Conservation (phyloP, 2,329 filamentous ascomycete species). For the Xylaria sp. region DNA sequence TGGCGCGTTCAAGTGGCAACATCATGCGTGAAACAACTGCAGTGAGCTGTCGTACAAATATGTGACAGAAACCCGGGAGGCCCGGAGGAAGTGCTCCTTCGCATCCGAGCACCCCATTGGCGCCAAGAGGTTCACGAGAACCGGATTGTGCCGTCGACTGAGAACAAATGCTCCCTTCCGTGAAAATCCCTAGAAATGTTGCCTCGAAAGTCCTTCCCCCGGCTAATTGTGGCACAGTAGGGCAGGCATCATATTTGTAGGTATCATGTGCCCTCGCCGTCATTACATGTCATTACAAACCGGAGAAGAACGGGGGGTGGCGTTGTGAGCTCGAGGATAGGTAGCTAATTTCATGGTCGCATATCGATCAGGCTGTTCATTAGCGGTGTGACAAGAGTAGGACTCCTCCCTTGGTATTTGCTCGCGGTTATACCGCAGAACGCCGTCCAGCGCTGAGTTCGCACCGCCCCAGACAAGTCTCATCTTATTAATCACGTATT, state of each 20-base stretch:
- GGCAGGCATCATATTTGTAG: neutral
- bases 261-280: neutral
- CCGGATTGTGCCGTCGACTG: neutral
- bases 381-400: constrained; percentile 5
- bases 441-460: neutral
- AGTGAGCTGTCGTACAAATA: constrained; percentile 16
- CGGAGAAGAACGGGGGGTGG: neutral
- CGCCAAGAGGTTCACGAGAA: neutral
- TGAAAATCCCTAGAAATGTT: neutral
- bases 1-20: constrained; percentile 15
- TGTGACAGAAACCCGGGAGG: constrained; percentile 3
- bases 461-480: neutral
- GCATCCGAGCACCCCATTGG: neutral
- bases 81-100: neutral
- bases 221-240: neutral
- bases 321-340: constrained; percentile 3
- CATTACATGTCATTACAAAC: neutral
- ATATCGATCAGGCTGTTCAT: constrained; percentile 4
- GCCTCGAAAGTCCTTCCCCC: neutral
- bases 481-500: neutral
- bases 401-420: neutral
- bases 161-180: neutral
- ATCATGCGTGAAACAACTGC: constrained; percentile 11
- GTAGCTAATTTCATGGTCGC: neutral
- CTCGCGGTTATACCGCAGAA: neutral